Conservation (phyloP, 106 monocot species). For the Allium fistulosum region DNA sequence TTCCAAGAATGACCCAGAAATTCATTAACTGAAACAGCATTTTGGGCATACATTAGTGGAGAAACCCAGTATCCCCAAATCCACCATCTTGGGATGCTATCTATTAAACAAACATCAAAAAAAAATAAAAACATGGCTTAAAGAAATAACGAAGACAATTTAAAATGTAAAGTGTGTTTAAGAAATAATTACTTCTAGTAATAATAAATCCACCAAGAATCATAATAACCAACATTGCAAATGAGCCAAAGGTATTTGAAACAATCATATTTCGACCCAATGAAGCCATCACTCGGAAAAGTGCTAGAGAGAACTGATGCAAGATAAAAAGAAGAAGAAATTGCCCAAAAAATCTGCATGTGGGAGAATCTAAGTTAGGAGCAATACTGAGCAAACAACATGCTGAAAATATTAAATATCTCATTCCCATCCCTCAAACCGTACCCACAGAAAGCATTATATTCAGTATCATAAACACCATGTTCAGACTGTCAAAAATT, state of each 20-base stretch:
- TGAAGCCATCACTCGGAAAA: constrained; percentile 88
- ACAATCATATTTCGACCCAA: constrained; percentile 98
- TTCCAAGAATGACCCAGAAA: constrained; percentile 97
- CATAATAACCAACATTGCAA: constrained; percentile 93
- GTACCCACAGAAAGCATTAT: too few species aligned
- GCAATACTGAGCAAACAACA: too few species aligned
- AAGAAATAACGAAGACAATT: not conserved
- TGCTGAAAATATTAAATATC: too few species aligned
- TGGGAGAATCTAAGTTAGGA: not conserved
- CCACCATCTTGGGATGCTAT: constrained; percentile 95
- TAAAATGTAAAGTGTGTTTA: not conserved
- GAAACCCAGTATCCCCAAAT: constrained; percentile 99
- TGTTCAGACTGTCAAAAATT: too few species aligned
- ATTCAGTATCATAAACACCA: too few species aligned
- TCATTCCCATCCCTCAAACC: too few species aligned
- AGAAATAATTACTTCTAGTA: constrained; percentile 54
- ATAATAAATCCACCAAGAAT: constrained; percentile 98
- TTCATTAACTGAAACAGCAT: constrained; percentile 93
- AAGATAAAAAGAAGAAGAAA: constrained; percentile 83
- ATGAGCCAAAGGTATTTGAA: constrained; percentile 97
- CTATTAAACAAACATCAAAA: constrained; percentile 27
- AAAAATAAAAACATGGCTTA: not conserved
- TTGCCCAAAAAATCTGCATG: constrained; percentile 74
- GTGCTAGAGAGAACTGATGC: constrained; percentile 95
- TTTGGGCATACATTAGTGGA: constrained; percentile 98